Percentiles rank a stretch among this genome's conserved stretches.
These are phyloP conservation scores for Suillus subalutaceus DNA, from an alignment of 768 basidiomycete genomes.

Conservation along the genomic window DNA sequence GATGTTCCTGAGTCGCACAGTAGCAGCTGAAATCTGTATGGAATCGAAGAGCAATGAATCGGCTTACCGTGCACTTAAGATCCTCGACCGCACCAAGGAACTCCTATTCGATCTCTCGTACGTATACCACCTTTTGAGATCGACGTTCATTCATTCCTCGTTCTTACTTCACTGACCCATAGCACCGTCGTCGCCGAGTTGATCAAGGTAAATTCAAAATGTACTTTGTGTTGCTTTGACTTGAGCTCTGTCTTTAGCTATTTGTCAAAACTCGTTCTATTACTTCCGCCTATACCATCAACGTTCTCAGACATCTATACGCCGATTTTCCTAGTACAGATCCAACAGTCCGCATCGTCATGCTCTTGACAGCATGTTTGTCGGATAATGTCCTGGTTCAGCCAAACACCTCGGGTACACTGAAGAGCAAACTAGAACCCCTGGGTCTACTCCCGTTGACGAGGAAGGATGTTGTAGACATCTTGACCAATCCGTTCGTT, in stretches of 20 bases:
- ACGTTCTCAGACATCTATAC: constrained; percentile 62
- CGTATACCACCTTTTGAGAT: constrained; percentile 24
- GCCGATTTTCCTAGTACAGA: constrained; percentile 67
- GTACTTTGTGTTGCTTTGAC: constrained; percentile 9
- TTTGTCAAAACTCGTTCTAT: constrained; percentile 74
- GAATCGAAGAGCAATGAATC: constrained; percentile 72
- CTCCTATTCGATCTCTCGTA: constrained; percentile 72
- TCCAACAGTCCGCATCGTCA: constrained; percentile 64
- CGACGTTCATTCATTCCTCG: neutral
- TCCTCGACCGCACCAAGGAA: constrained; percentile 62
- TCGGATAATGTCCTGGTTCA: constrained; percentile 29
- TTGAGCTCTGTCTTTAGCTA: constrained; percentile 43
- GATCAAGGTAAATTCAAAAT: constrained; percentile 52
- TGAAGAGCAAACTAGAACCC: constrained; percentile 53
- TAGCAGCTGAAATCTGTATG: constrained; percentile 85
- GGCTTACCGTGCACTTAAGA: constrained; percentile 70
- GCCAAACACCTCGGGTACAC: constrained; percentile 29
- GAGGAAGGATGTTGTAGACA: constrained; percentile 57
- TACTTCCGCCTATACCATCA: constrained; percentile 47
- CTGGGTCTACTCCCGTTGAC: constrained; percentile 60
- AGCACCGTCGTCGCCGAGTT: constrained; percentile 60
- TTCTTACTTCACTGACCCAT: constrained; percentile 13
- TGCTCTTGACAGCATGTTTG: constrained; percentile 72
- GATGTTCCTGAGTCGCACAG: constrained; percentile 82
- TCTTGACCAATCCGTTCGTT: constrained; percentile 71